Evolutionary conservation across 2,329 filamentous ascomycete species (phyloP).

Genomic region (Metarhizium sp.): DNA sequence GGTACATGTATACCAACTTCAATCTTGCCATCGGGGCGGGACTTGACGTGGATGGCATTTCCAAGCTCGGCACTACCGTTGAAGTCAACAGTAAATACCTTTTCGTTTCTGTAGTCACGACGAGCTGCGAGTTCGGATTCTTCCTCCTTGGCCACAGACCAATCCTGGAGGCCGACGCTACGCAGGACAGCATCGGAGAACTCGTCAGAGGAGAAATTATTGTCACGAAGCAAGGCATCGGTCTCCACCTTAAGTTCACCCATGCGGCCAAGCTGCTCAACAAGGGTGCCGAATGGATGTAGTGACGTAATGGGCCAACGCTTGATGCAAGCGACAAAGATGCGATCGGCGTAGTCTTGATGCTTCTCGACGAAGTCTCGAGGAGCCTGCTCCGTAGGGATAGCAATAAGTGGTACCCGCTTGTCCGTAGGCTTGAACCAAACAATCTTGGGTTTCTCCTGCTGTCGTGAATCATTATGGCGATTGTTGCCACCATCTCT

Average conservation of each 20-base stretch:
- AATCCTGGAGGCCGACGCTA: slow-evolving; percentile 86
- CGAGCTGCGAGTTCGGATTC: slow-evolving; percentile 64
- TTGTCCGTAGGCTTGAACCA: slow-evolving; percentile 99
- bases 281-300: slow-evolving; percentile 93
- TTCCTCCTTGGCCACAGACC: slow-evolving; percentile 77
- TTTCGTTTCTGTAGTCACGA: slow-evolving; percentile 83
- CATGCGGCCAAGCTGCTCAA: slow-evolving; percentile 95
- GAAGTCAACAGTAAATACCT: slow-evolving; percentile 85
- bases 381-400: slow-evolving; percentile 94
- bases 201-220: slow-evolving; percentile 96
- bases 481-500: slow-evolving; percentile 68
- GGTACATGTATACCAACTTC: slow-evolving; percentile 94
- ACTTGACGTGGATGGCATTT: slow-evolving; percentile 87
- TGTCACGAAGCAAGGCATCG: slow-evolving; percentile 90
- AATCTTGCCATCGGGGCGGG: slow-evolving; percentile 71
- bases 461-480: slow-evolving; percentile 66
- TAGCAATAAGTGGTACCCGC: slow-evolving; percentile 94
- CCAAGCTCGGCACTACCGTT: slow-evolving; percentile 82
- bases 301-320: slow-evolving; percentile 99
- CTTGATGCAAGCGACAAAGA: slow-evolving; percentile 99
- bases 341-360: slow-evolving; percentile 92
- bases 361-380: slow-evolving; percentile 98
- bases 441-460: slow-evolving; percentile 98
- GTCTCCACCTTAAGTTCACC: slow-evolving; percentile 96
- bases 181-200: slow-evolving; percentile 94